Evolutionary conservation across 1,284 basidiomycete species (phyloP), one percentile per base, ranked within the genome.

Genomic region (Prillingera fragicola): DNA sequence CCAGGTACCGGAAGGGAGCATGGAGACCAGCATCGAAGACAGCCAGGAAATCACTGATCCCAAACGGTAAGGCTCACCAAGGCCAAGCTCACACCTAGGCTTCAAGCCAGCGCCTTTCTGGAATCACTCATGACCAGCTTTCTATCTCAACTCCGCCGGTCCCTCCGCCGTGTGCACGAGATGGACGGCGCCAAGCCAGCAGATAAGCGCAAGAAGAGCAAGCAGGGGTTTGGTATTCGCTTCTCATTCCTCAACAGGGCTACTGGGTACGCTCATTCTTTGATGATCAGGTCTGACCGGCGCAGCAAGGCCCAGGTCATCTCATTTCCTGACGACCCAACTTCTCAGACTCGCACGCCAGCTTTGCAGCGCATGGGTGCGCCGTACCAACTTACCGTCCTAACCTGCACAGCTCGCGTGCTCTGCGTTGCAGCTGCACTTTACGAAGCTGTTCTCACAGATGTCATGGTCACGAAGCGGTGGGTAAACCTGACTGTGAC

Each of bases 401-500:
- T 48, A 18, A 47, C 35, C 13, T 15, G 17, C 12, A 17, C 45
- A 69, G 67, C 57, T 0, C 55, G 59, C n/a, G 40, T 66, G 10
- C 22, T 65, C 7, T 38, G 51, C 14, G 46, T 64, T 3, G 59
- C 60, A 1, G 49, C 56, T 0, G 42, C 62, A 14, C 43, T 67
- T 12, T 59, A 66, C 39, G 60, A 67, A 38, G 59, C 65, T 0
- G 46, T 67, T 8, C 45, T 63, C 15, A 54, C 43, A 9, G 33
- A 46, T 18, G 54, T 40, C 1, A 36, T 55, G 1, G 60, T 60
- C 9, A 67, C 63, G 1, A 59, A 64, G 27, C 45, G 67, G 67
- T 67, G 9, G 29, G 54, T 26, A 43, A 2, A 43, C 28, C 50
- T 55, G 31, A 54, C 33, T n/a, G n/a, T n/a, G n/a, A n/a, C n/a